Base-by-base conservation (phyloP, 192 early-diverging fungal genomes). In the Coemansia asiatica region DNA sequence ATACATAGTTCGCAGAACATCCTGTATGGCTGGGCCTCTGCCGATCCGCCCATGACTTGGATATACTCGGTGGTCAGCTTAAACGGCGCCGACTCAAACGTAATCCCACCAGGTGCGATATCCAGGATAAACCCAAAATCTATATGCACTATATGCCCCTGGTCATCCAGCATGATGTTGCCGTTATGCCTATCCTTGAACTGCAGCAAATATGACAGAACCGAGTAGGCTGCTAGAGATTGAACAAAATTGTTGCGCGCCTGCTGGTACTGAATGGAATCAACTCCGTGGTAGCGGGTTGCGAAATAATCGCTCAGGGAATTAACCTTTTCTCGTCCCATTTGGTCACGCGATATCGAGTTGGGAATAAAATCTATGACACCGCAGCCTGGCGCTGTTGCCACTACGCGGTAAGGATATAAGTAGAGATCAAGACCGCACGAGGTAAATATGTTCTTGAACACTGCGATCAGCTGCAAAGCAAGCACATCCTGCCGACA, bases 131-230 rank as follows among this genome's bases (percentile, higher is more conserved):
- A 99, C 16, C 97, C 97, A 69, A 99, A 99, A 76, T 99, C 96
- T 63, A 99, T 97, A 79, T 99, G 97, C 69, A 99, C 84, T 26
- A 98, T 89, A 72, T 99, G 95, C 0, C 97, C 97, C 61, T 92
- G 84, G 61, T 93, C 88, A 63, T 99, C 97, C 61, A 98, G 86
- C 97, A 99, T 98, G 67, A 99, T 97, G 82, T 98, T 98, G 54
- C 96, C 96, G 79, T 98, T 98, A 75, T 98, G 96, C 23, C 97
- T 85, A 84, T 99, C 97, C 77, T 98, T 98, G 82, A 99, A 93
- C 74, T 98, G 96, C 25, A 99, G 83, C 61, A 99, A 49, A 76
- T 93, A 99, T 56, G 94, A 86, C 15, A 98, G 88, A 23, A 99
- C 86, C 25, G 94, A 96, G 79, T 98, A 99, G 4, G 96, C 92